Conservation (phyloP, 345 rosid genomes). For the Sonneratia alba region DNA sequence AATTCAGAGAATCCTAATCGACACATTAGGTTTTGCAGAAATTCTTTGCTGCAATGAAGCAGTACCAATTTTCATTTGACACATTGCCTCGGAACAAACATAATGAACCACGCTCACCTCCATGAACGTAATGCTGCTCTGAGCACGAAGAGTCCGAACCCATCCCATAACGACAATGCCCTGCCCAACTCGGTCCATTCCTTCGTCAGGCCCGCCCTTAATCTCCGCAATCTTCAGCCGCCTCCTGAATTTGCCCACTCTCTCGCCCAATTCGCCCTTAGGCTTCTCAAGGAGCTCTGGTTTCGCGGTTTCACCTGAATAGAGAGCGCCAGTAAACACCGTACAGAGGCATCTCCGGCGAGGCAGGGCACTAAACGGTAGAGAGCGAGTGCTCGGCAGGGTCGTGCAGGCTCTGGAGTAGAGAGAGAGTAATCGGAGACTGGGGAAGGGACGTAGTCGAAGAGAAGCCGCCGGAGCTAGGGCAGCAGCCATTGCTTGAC, state of each 20-base stretch:
- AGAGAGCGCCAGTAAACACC: slow-evolving; percentile 26
- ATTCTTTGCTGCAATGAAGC: neutral
- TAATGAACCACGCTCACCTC: slow-evolving; percentile 38
- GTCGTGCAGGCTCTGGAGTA: slow-evolving; percentile 18
- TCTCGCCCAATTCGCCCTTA: slow-evolving; percentile 21
- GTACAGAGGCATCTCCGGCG: slow-evolving; percentile 30
- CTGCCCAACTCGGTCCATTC: slow-evolving; percentile 53
- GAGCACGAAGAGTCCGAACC: slow-evolving; percentile 86
- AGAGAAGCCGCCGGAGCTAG: slow-evolving; percentile 40
- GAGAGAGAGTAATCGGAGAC: slow-evolving; percentile 38
- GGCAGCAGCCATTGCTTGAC: slow-evolving; percentile 25
- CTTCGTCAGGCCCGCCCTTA: slow-evolving; percentile 68
- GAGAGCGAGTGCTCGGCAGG: slow-evolving; percentile 9
- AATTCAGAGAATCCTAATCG: neutral
- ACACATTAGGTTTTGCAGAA: neutral
- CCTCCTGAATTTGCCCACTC: slow-evolving; percentile 55
- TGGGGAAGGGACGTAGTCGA: slow-evolving; percentile 30
- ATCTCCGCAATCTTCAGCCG: slow-evolving; percentile 63
- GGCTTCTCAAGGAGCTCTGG: slow-evolving; percentile 17
- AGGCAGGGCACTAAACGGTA: slow-evolving; percentile 17
- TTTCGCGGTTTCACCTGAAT: slow-evolving; percentile 27
- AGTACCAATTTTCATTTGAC: neutral
- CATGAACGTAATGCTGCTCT: slow-evolving; percentile 74
- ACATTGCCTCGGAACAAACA: neutral
- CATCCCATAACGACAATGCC: slow-evolving; percentile 64